Conservation (phyloP, 768 basidiomycete genomes). For the Gyrodon lividus region DNA sequence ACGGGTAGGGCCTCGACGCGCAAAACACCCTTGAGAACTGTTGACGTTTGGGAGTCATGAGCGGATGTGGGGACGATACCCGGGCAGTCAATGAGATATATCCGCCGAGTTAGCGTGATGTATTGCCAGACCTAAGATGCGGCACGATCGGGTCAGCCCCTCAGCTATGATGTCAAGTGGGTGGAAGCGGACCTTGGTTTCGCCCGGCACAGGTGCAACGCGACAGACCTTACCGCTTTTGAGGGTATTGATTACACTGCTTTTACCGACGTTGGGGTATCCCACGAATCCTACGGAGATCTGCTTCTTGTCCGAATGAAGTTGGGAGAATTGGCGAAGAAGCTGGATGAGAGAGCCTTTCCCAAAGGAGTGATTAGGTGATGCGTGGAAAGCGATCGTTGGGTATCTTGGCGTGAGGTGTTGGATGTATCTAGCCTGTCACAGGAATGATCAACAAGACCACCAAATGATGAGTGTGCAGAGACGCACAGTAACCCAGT, state of each 20-base stretch:
- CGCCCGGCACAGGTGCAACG: constrained; percentile 95
- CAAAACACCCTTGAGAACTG: constrained; percentile 94
- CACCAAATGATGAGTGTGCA: background rate
- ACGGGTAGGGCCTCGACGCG: constrained; percentile 92
- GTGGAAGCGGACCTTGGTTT: constrained; percentile 70
- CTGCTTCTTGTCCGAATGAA: constrained; percentile 99
- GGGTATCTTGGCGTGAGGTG: constrained; percentile 93
- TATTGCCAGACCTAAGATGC: constrained; percentile 92
- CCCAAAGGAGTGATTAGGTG: constrained; percentile 98
- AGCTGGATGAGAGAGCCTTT: constrained; percentile 98
- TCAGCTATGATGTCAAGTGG: background rate
- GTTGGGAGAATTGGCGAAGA: constrained; percentile 91
- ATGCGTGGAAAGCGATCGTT: constrained; percentile 97
- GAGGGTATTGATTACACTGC: constrained; percentile 95
- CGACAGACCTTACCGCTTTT: constrained; percentile 97
- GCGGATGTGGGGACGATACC: constrained; percentile 96
- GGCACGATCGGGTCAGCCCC: background rate
- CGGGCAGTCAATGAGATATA: constrained; percentile 99
- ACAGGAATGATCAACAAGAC: background rate
- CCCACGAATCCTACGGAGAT: constrained; percentile 98
- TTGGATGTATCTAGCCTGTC: constrained; percentile 91
- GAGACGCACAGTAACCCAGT: constrained; percentile 91
- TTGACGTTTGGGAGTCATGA: constrained; percentile 84
- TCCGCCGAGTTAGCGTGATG: constrained; percentile 92
- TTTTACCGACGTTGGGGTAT: constrained; percentile 98